Percentiles rank a stretch among this genome's conserved stretches.
phyloP scores from a whole-genome alignment of 225 moss, liverwort and hornwort genomes.

The Polytrichum commune region DNA sequence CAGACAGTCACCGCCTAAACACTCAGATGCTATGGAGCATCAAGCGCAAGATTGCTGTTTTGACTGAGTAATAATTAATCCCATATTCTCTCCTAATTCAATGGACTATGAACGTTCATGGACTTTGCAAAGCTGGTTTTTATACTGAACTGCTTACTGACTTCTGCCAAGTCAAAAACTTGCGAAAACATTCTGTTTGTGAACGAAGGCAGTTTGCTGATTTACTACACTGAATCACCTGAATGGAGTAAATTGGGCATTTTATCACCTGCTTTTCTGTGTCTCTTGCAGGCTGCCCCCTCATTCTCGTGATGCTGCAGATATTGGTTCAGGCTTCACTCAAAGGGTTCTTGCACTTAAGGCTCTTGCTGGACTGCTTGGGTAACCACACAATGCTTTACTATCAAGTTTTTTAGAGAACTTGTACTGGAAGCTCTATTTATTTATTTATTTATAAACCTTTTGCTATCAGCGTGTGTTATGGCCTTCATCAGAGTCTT shows the following conservation, averaged over 20 bases:
- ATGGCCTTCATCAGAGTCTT: no score
- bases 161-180: no score
- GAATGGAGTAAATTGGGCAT: no score
- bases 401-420: constrained; percentile 1
- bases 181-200: no score
- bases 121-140: no score
- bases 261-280: background rate
- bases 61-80: constrained; percentile 46
- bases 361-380: constrained; percentile 66
- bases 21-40: constrained; percentile 77
- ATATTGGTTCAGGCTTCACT: constrained; percentile 70
- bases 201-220: background rate
- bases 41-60: constrained; percentile 47
- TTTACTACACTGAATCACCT: background rate
- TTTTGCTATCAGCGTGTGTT: no score
- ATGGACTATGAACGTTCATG: background rate
- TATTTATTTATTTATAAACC: no score
- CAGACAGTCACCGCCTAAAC: constrained; percentile 68
- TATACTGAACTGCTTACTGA: no score
- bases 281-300: constrained; percentile 46
- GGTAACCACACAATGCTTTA: constrained; percentile 33
- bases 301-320: constrained; percentile 67
- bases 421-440: no score
- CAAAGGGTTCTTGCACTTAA: constrained; percentile 69
- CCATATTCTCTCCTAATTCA: constrained; percentile 5